These are phyloP conservation scores for Cutaneotrichosporon dermatis DNA, from an alignment of 1,284 basidiomycete genomes.

Conservation along the genomic window DNA sequence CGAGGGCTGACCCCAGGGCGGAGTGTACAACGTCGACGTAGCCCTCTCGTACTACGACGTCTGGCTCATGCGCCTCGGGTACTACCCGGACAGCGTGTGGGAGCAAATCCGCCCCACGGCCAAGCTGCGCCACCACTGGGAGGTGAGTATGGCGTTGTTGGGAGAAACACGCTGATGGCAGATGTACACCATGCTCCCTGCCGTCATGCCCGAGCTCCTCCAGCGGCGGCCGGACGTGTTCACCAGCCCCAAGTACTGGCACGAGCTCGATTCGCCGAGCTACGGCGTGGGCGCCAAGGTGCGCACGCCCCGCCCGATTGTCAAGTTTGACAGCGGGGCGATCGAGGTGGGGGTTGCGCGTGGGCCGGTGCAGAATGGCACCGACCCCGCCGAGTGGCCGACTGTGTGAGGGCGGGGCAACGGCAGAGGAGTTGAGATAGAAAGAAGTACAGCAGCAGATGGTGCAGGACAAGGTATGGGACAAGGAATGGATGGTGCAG, in stretches of 20 bases:
- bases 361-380: slow-evolving; percentile 11
- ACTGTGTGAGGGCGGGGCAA: too few species aligned
- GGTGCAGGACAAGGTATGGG: too few species aligned
- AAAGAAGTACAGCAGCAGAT: too few species aligned
- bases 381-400: slow-evolving; percentile 15
- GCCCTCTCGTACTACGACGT: slow-evolving; percentile 13
- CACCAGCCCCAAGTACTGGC: slow-evolving; percentile 8
- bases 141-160: too few species aligned
- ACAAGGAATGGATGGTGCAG: too few species aligned
- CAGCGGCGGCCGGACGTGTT: slow-evolving; percentile 3
- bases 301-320: slow-evolving; percentile 2
- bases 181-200: not conserved
- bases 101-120: slow-evolving; percentile 1
- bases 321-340: not conserved
- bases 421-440: too few species aligned
- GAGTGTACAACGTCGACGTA: slow-evolving; percentile 9
- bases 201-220: slow-evolving; percentile 1
- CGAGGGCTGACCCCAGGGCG: slow-evolving; percentile 7
- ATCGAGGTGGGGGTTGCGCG: not conserved
- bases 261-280: not conserved
- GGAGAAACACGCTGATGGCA: too few species aligned
- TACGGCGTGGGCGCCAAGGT: not conserved
- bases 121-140: slow-evolving; percentile 8
- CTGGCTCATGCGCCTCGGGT: slow-evolving; percentile 6
- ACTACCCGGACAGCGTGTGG: slow-evolving; percentile 9